Conservation (phyloP, 805 yeast genomes). For the Suhomyces faveliae region DNA sequence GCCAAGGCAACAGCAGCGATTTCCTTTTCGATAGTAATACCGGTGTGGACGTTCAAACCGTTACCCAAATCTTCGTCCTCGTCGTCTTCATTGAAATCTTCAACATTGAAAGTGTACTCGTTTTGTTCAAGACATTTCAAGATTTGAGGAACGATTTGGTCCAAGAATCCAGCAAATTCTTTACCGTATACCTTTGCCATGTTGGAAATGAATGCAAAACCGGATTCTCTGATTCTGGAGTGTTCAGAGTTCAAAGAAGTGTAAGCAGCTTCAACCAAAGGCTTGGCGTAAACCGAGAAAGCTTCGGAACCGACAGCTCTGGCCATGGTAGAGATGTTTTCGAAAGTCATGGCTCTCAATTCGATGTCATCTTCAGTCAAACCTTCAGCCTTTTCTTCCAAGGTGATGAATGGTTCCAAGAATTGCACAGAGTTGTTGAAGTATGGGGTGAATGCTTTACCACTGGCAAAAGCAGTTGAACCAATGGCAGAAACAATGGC, state of each 20-base stretch:
- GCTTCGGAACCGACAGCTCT: conserved; percentile 93
- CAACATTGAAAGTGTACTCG: conserved; percentile 70
- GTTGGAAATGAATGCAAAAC: conserved; percentile 88
- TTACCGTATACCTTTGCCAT: conserved; percentile 93
- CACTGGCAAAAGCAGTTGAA: conserved; percentile 94
- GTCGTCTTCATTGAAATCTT: conserved; percentile 52
- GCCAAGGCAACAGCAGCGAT: conserved; percentile 88
- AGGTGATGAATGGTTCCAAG: conserved; percentile 77
- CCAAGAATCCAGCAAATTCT: conserved; percentile 84
- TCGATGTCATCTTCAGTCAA: conserved; percentile 87
- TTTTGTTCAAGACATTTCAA: conserved; percentile 81
- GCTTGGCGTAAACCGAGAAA: conserved; percentile 81
- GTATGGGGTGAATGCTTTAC: conserved; percentile 82
- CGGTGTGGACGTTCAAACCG: conserved; percentile 85
- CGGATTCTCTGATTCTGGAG: conserved; percentile 89
- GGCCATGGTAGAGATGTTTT: conserved; percentile 91
- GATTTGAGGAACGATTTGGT: conserved; percentile 78
- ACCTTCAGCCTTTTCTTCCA: conserved; percentile 67
- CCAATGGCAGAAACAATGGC: conserved; percentile 94
- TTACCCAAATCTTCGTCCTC: conserved; percentile 66
- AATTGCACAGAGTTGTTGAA: conserved; percentile 77
- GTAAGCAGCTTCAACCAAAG: conserved; percentile 85
- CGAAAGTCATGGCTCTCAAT: conserved; percentile 88
- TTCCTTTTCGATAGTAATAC: conserved; percentile 93
- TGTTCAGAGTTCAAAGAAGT: conserved; percentile 72